These are phyloP conservation scores for Kodamaea kaohsiungensis DNA, from an alignment of 805 yeast species.

Conservation along the genomic window DNA sequence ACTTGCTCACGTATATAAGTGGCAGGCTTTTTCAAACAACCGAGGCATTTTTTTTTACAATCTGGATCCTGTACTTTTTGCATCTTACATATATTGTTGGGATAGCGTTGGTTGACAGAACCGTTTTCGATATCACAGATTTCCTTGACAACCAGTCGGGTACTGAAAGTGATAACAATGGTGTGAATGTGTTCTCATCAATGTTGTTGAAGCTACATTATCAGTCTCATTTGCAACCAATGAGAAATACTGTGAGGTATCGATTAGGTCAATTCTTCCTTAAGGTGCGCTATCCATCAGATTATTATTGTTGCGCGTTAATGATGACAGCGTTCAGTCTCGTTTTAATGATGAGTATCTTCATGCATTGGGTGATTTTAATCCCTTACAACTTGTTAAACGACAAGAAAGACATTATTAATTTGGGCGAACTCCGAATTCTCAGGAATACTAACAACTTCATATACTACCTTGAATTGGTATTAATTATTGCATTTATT, in stretches of 20 bases:
- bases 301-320: conserved; percentile 22
- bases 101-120: conserved; percentile 65
- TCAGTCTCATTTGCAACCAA: conserved; percentile 16
- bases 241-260: conserved; percentile 23
- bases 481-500: conserved; percentile 51
- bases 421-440: conserved; percentile 13
- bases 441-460: conserved; percentile 40
- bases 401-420: conserved; percentile 10
- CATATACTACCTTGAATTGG: conserved; percentile 57
- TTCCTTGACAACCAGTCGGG: conserved; percentile 21
- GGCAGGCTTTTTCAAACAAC: conserved; percentile 22
- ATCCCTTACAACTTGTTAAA: conserved; percentile 19
- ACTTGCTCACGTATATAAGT: conserved; percentile 12
- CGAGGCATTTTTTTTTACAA: conserved; percentile 36
- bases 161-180: conserved; percentile 20
- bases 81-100: conserved; percentile 67
- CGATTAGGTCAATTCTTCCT: conserved; percentile 35
- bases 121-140: conserved; percentile 62
- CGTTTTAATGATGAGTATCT: conserved; percentile 16
- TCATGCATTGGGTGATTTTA: conserved; percentile 22
- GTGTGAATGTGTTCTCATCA: conserved; percentile 28
- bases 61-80: conserved; percentile 59
- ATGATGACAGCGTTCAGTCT: conserved; percentile 19
- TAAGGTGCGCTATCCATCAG: conserved; percentile 40
- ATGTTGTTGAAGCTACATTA: conserved; percentile 19